These are phyloP conservation scores for Nannochloropsis gaditana DNA, from an alignment of 108 stramenopile species.

Conservation along the genomic window DNA sequence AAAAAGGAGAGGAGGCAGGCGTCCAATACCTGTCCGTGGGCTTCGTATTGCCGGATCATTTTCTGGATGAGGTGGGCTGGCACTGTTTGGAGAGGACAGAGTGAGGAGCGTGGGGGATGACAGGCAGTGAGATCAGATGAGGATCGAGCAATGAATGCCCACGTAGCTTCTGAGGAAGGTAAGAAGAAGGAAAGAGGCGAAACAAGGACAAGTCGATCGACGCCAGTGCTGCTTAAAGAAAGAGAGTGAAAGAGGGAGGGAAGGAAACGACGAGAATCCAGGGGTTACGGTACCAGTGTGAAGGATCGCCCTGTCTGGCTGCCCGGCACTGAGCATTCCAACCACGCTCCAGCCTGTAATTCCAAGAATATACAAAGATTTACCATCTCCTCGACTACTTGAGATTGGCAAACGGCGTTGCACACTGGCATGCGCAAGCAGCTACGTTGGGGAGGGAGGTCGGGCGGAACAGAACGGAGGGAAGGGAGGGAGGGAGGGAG, in stretches of 20 bases:
- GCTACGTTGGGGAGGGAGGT: neutral
- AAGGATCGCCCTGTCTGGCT: neutral
- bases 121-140: neutral
- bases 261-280: neutral
- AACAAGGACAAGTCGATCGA: neutral
- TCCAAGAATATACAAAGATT: too few species aligned
- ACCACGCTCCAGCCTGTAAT: neutral
- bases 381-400: too few species aligned
- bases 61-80: constrained; percentile 4
- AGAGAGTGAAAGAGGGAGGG: neutral
- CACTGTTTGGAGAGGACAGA: neutral
- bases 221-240: too few species aligned
- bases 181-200: neutral
- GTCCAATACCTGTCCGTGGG: neutral
- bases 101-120: neutral
- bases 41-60: neutral
- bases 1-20: neutral
- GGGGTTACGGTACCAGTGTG: neutral
- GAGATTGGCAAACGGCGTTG: too few species aligned
- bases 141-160: too few species aligned
- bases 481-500: neutral
- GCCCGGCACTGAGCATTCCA: neutral
- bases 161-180: neutral
- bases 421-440: too few species aligned
- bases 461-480: neutral